Evolutionary conservation across 1,139 yeast species (phyloP).

Genomic region (Yamadazyma pseudoaaseri): DNA sequence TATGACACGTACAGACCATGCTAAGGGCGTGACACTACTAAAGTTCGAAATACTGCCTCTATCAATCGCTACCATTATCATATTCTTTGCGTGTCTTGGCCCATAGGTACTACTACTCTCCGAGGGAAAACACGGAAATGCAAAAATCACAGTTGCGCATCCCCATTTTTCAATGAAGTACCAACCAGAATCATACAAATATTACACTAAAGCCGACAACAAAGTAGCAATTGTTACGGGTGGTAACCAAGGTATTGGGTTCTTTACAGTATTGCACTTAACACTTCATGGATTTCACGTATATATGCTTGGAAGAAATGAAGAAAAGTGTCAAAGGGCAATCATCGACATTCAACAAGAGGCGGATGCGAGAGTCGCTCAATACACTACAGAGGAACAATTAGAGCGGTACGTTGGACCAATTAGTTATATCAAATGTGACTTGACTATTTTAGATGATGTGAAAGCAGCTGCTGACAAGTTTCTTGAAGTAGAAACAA

Average conservation of each 20-base stretch:
- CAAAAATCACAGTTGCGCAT: too few relatives aligned
- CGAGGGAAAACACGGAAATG: too few relatives aligned
- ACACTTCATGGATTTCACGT: slow-evolving; percentile 44
- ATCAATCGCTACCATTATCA: too few relatives aligned
- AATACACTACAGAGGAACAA: slow-evolving; percentile 17
- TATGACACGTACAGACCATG: too few relatives aligned
- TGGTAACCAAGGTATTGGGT: slow-evolving; percentile 48
- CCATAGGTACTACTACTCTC: too few relatives aligned
- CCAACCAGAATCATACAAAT: slow-evolving; percentile 31
- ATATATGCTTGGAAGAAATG: slow-evolving; percentile 43
- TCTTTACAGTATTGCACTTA: slow-evolving; percentile 39
- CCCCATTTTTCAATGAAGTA: background rate
- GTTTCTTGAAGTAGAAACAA: slow-evolving; percentile 23
- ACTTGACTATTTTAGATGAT: slow-evolving; percentile 30
- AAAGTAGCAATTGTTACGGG: slow-evolving; percentile 47
- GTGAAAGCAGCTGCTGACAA: slow-evolving; percentile 30
- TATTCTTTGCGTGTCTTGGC: too few relatives aligned
- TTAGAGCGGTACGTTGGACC: slow-evolving; percentile 23
- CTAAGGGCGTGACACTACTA: too few relatives aligned
- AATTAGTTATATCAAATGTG: slow-evolving; percentile 28
- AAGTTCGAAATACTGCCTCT: too few relatives aligned
- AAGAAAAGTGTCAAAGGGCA: slow-evolving; percentile 32
- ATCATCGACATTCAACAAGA: slow-evolving; percentile 32
- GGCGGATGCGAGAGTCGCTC: slow-evolving; percentile 17
- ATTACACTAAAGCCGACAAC: slow-evolving; percentile 33